Conservation (phyloP, 306 rosid species). For the Rubus parviflorus region DNA sequence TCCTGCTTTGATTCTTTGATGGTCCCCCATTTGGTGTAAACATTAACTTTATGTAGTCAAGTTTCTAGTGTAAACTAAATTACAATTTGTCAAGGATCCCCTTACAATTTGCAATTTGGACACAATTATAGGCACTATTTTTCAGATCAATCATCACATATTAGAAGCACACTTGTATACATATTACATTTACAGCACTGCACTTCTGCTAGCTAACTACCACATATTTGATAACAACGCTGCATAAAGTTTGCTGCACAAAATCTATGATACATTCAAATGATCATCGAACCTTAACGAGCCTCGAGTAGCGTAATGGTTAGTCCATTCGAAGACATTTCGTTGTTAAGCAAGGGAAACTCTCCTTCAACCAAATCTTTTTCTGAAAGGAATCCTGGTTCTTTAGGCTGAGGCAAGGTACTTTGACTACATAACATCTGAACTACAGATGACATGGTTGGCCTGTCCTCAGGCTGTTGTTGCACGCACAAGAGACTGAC, state of each 20-base stretch:
- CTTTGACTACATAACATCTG: slow-evolving; percentile 40
- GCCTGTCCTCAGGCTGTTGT: slow-evolving; percentile 37
- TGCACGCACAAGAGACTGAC: slow-evolving; percentile 53
- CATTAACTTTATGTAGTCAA: too few species aligned
- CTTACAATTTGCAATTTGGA: too few species aligned
- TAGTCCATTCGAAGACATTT: slow-evolving; percentile 24
- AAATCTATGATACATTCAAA: neutral
- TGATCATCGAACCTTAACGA: slow-evolving; percentile 21
- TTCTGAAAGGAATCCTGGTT: slow-evolving; percentile 43
- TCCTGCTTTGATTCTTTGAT: too few species aligned
- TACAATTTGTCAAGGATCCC: too few species aligned
- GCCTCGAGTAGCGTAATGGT: slow-evolving; percentile 25
- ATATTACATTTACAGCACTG: neutral
- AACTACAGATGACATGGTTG: slow-evolving; percentile 37
- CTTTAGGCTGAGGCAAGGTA: slow-evolving; percentile 40
- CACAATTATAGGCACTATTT: too few species aligned
- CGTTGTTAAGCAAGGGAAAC: slow-evolving; percentile 14
- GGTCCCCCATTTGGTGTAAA: too few species aligned
- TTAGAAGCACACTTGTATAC: neutral
- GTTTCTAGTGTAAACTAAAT: too few species aligned
- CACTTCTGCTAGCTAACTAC: neutral
- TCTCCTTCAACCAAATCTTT: neutral
- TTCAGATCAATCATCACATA: too few species aligned
- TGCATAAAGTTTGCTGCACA: neutral
- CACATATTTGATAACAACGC: neutral